phyloP scores from a whole-genome alignment of 352 stramenopile species.

The Ophiocytium majus region DNA sequence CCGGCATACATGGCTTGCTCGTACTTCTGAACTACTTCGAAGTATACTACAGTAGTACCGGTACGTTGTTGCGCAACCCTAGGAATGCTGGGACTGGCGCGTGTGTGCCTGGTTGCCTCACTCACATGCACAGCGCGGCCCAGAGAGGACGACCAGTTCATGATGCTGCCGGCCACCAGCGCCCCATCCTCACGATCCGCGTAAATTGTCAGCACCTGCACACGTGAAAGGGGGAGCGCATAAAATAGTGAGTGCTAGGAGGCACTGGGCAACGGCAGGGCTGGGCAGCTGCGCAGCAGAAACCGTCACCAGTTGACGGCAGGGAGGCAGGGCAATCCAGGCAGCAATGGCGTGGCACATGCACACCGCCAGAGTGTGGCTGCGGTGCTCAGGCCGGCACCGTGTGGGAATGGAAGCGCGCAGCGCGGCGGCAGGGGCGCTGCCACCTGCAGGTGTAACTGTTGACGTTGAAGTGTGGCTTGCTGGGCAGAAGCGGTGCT shows the following conservation, averaged over 20 bases:
- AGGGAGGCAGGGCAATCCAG: neutral
- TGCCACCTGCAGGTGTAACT: neutral
- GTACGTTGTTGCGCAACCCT: too few relatives aligned
- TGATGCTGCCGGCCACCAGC: neutral
- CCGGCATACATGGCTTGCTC: too few relatives aligned
- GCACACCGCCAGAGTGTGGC: neutral
- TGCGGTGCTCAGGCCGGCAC: neutral
- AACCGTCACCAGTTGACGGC: neutral
- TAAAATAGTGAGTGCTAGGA: neutral
- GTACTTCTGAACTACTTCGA: too few relatives aligned
- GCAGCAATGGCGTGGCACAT: neutral
- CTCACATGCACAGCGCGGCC: too few relatives aligned
- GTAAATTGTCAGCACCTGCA: conserved; percentile 20
- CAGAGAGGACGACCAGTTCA: too few relatives aligned
- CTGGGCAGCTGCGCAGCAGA: too few relatives aligned
- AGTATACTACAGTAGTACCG: too few relatives aligned
- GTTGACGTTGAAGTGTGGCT: neutral
- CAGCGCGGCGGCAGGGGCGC: too few relatives aligned
- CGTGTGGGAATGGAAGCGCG: neutral
- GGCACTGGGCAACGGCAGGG: too few relatives aligned
- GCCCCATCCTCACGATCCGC: conserved; percentile 13
- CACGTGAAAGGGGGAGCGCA: too few relatives aligned
- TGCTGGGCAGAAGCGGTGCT: neutral
- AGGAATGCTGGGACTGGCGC: too few relatives aligned
- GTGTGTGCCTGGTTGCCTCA: too few relatives aligned